Conservation (phyloP, 2,329 filamentous ascomycete species). For the Fusarium sp. region DNA sequence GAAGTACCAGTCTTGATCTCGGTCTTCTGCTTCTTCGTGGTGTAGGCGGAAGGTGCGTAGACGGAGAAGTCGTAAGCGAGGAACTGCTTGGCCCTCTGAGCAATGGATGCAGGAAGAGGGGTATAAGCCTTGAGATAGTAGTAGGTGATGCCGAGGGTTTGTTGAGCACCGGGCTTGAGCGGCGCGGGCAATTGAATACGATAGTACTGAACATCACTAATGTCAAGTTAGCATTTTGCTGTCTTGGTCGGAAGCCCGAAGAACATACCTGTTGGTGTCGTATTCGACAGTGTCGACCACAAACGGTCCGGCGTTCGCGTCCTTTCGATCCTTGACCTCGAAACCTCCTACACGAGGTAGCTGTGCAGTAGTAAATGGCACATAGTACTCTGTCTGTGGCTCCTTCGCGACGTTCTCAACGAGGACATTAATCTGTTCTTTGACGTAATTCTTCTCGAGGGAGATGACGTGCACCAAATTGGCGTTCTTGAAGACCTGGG, state of each 20-base stretch:
- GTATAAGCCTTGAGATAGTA: constrained; percentile 81
- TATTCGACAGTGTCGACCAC: constrained; percentile 75
- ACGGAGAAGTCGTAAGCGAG: constrained; percentile 87
- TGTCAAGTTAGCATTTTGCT: constrained; percentile 27
- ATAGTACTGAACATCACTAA: constrained; percentile 83
- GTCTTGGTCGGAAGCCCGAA: background rate
- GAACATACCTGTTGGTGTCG: constrained; percentile 67
- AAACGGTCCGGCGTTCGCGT: constrained; percentile 75
- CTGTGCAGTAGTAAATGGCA: constrained; percentile 84
- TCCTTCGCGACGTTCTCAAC: constrained; percentile 86
- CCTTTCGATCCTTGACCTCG: constrained; percentile 94
- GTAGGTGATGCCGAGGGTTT: constrained; percentile 90
- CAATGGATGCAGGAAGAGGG: constrained; percentile 84
- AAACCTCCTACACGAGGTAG: constrained; percentile 84
- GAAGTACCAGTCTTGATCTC: constrained; percentile 86
- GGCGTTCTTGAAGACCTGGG: constrained; percentile 91
- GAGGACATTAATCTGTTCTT: constrained; percentile 93
- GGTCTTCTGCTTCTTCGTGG: constrained; percentile 93
- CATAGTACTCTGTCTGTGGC: constrained; percentile 88
- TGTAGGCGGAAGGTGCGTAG: constrained; percentile 85
- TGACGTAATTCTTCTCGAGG: constrained; percentile 90
- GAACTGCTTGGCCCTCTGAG: constrained; percentile 89
- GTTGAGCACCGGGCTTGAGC: constrained; percentile 79
- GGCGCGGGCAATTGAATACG: constrained; percentile 81
- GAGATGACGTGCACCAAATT: constrained; percentile 93